Evolutionary conservation across 163 green algal species (phyloP).

Genomic region (Prototheca cutis): DNA sequence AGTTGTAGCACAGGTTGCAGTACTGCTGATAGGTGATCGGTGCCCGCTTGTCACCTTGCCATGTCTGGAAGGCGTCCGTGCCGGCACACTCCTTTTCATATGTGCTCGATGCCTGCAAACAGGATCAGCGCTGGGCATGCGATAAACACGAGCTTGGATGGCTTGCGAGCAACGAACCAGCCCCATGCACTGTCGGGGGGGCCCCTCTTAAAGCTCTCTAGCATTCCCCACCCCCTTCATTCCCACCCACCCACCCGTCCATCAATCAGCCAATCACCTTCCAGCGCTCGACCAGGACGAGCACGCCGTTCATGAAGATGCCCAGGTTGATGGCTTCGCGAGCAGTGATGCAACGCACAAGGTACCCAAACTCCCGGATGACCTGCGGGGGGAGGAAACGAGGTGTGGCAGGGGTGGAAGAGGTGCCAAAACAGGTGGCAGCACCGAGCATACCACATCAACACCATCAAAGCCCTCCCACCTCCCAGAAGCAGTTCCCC

Average conservation of each 20-base stretch:
- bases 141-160: too few relatives aligned
- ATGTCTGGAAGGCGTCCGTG: slow-evolving; percentile 15
- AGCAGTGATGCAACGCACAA: slow-evolving; percentile 27
- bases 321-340: slow-evolving; percentile 35
- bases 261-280: slow-evolving; percentile 11
- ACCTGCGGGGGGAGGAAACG: slow-evolving; percentile 5
- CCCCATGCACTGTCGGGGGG: too few relatives aligned
- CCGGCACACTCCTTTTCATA: slow-evolving; percentile 19
- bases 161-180: too few relatives aligned
- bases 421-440: too few relatives aligned
- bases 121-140: too few relatives aligned
- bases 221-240: too few relatives aligned
- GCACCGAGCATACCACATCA: too few relatives aligned
- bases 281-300: slow-evolving; percentile 26
- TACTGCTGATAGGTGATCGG: slow-evolving; percentile 15
- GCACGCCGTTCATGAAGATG: slow-evolving; percentile 34
- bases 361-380: slow-evolving; percentile 24
- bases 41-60: slow-evolving; percentile 1
- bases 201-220: too few relatives aligned
- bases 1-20: slow-evolving; percentile 23
- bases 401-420: not conserved
- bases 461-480: too few relatives aligned
- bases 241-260: too few relatives aligned
- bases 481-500: too few relatives aligned
- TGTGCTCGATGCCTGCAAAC: too few relatives aligned